Evolutionary conservation across 257 asterid species (phyloP).

Genomic region (Haberlea rhodopensis): DNA sequence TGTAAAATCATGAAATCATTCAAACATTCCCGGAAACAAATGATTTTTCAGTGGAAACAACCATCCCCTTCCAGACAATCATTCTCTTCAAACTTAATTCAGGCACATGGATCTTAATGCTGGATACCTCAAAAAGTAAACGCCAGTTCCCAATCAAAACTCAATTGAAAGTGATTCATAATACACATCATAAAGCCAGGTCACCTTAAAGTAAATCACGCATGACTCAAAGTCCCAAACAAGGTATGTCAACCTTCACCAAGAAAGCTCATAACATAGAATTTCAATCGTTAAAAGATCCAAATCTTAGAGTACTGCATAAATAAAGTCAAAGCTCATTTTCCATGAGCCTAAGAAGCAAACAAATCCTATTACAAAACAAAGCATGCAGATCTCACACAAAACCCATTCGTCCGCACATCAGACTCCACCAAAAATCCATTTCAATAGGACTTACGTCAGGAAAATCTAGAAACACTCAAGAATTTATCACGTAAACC

Average conservation of each 20-base stretch:
- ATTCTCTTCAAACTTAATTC: conserved; percentile 1
- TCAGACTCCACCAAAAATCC: conserved; percentile 22
- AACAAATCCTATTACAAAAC: conserved; percentile 31
- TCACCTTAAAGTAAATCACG: conserved; percentile 24
- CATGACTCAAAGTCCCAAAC: conserved; percentile 22
- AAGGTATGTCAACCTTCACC: conserved; percentile 17
- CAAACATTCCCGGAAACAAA: conserved; percentile 8
- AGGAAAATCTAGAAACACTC: conserved; percentile 22
- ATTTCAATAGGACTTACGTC: conserved; percentile 18
- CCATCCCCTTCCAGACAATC: not conserved
- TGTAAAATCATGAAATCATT: not conserved
- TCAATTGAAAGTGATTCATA: conserved; percentile 9
- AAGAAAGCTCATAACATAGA: conserved; percentile 1
- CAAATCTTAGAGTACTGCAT: conserved; percentile 15
- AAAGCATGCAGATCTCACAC: conserved; percentile 43
- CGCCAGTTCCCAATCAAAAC: not conserved
- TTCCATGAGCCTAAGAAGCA: conserved; percentile 14
- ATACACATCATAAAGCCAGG: not conserved
- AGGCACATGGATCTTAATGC: not conserved
- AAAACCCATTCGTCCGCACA: conserved; percentile 27
- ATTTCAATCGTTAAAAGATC: conserved; percentile 24
- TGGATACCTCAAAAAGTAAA: conserved; percentile 6
- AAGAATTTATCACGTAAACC: conserved; percentile 28
- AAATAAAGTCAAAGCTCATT: conserved; percentile 27
- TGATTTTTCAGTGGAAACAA: conserved; percentile 3